These are phyloP conservation scores for Claviceps pusilla DNA, from an alignment of 2,329 filamentous ascomycete species.

Conservation along the genomic window DNA sequence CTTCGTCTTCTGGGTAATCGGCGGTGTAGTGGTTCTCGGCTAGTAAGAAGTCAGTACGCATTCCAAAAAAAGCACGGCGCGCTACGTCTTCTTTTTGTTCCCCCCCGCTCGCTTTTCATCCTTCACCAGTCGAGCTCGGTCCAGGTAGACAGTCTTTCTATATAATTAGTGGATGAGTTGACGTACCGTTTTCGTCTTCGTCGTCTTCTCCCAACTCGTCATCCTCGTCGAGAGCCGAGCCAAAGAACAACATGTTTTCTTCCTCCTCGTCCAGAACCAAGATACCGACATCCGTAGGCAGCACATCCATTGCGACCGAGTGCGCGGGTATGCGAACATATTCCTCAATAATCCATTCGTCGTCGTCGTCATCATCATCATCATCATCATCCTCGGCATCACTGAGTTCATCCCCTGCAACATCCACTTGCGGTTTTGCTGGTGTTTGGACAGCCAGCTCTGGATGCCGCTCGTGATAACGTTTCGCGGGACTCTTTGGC, in stretches of 20 bases:
- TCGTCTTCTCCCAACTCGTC: conserved; percentile 45
- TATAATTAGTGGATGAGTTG: not conserved
- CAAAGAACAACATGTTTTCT: conserved; percentile 46
- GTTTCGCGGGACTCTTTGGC: conserved; percentile 39
- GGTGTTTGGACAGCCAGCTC: conserved; percentile 11
- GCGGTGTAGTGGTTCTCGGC: conserved; percentile 67
- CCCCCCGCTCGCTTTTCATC: too few relatives aligned
- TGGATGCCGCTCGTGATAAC: conserved; percentile 42
- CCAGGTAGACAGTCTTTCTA: not conserved
- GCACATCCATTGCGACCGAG: conserved; percentile 30
- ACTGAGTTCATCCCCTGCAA: conserved; percentile 24
- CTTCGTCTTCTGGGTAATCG: conserved; percentile 69
- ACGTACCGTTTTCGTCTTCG: conserved; percentile 49
- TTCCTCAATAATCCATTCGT: conserved; percentile 47
- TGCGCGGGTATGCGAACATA: conserved; percentile 46
- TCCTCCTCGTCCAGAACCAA: conserved; percentile 42
- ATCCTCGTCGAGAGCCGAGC: conserved; percentile 44
- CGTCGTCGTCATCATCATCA: conserved; percentile 32
- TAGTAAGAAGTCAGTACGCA: conserved; percentile 13
- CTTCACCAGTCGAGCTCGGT: not conserved
- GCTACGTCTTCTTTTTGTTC: not conserved
- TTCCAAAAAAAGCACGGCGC: not conserved
- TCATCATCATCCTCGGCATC: conserved; percentile 26
- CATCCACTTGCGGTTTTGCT: conserved; percentile 10
- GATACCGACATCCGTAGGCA: conserved; percentile 37